Conservation (phyloP, 441 rosid genomes). For the Euphorbia schlechtendalii region DNA sequence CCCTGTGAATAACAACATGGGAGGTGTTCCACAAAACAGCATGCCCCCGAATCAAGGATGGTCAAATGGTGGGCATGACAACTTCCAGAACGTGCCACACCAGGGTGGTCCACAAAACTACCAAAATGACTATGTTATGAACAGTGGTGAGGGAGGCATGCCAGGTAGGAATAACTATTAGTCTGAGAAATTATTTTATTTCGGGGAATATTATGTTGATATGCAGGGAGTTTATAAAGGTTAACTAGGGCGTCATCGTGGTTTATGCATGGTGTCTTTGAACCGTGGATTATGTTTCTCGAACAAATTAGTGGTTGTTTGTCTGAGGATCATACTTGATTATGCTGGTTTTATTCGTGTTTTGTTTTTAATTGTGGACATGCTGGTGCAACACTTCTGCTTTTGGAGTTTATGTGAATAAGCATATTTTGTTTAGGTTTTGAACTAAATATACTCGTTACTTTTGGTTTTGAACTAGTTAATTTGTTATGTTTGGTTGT, state of each 20-base stretch:
- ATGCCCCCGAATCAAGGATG: constrained; percentile 28
- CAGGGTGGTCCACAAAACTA: constrained; percentile 39
- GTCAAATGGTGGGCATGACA: constrained; percentile 9
- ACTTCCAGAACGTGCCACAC: constrained; percentile 15
- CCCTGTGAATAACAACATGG: constrained; percentile 18
- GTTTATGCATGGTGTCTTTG: neutral
- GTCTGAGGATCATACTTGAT: too few relatives aligned
- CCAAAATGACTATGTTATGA: constrained; percentile 36
- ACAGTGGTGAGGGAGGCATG: constrained; percentile 26
- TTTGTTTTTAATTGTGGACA: neutral
- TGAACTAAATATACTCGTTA: too few relatives aligned
- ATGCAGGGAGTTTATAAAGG: constrained; percentile 9
- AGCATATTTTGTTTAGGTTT: neutral
- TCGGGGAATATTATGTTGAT: constrained; percentile 25
- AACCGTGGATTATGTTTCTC: neutral
- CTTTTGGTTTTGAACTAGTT: too few relatives aligned
- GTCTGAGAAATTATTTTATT: constrained; percentile 5
- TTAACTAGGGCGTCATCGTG: neutral
- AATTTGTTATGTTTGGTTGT: too few relatives aligned
- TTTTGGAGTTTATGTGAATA: neutral
- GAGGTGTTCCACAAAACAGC: constrained; percentile 13
- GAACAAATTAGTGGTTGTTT: neutral
- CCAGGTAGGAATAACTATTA: constrained; percentile 27
- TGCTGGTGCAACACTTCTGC: neutral
- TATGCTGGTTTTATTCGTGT: neutral